A percentile compares a stretch with the other conserved stretches of the same genome.
phyloP scores from a whole-genome alignment of 164 flowering plant genomes.

The Magnolia kwangsiensis region DNA sequence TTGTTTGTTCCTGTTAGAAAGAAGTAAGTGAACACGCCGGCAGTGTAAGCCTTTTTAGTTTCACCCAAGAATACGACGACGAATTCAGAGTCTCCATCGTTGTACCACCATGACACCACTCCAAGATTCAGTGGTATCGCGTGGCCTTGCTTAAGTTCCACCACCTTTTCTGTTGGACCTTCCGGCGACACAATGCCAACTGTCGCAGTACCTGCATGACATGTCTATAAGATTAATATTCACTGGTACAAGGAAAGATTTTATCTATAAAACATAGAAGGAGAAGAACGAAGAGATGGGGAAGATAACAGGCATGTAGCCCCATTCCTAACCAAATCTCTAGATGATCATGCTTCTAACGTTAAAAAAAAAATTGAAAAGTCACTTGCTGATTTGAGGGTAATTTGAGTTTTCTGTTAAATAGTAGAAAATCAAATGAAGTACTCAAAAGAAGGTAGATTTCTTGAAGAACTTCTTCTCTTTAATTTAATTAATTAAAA shows the following conservation, averaged over 20 bases:
- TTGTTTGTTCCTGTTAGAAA: slow-evolving; percentile 51
- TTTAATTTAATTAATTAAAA: too few relatives aligned
- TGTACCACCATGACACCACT: slow-evolving; percentile 66
- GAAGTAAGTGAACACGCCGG: slow-evolving; percentile 59
- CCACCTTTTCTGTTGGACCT: slow-evolving; percentile 46
- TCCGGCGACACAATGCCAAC: slow-evolving; percentile 68
- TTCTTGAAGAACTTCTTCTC: too few relatives aligned
- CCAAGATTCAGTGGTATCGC: slow-evolving; percentile 71
- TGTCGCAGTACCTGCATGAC: slow-evolving; percentile 27
- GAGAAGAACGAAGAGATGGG: neutral
- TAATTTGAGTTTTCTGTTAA: too few relatives aligned
- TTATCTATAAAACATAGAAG: neutral
- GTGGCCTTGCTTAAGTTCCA: slow-evolving; percentile 63
- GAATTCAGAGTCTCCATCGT: slow-evolving; percentile 53
- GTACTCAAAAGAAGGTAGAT: too few relatives aligned
- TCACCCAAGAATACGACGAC: slow-evolving; percentile 60
- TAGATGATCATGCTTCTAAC: too few relatives aligned
- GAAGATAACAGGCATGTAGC: neutral
- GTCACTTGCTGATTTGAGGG: too few relatives aligned
- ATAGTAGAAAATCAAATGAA: too few relatives aligned
- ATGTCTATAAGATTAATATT: too few relatives aligned
- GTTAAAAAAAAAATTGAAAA: too few relatives aligned
- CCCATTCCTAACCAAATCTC: too few relatives aligned
- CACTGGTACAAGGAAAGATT: neutral
- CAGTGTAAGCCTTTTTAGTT: slow-evolving; percentile 46